Conservation (phyloP, 1,139 yeast genomes). For the Martiniozyma asiatica region DNA sequence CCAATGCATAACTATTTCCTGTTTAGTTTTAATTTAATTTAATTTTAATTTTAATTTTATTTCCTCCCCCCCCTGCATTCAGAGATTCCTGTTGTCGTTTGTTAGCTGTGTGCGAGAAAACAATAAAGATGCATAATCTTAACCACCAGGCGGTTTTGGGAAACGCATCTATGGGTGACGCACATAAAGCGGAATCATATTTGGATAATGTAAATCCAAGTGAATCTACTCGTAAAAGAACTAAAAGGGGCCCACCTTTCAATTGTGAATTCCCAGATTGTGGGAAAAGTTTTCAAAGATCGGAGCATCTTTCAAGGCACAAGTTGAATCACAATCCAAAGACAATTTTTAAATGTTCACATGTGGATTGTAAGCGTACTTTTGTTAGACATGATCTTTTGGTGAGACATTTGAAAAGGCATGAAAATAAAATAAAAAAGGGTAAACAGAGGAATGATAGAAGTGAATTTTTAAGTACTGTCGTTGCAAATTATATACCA, state of each 20-base stretch:
- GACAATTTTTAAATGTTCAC: constrained; percentile 34
- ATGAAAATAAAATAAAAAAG: constrained; percentile 19
- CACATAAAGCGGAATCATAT: too few relatives aligned
- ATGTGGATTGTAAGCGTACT: constrained; percentile 37
- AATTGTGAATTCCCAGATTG: constrained; percentile 22
- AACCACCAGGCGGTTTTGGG: too few relatives aligned
- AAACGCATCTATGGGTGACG: too few relatives aligned
- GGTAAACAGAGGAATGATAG: constrained; percentile 1
- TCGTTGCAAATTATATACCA: constrained; percentile 6
- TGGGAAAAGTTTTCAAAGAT: constrained; percentile 21
- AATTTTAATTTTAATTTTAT: too few relatives aligned
- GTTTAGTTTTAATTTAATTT: too few relatives aligned
- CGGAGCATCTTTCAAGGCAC: constrained; percentile 26
- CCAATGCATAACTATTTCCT: too few relatives aligned
- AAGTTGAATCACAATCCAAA: constrained; percentile 24
- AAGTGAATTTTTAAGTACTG: constrained; percentile 7
- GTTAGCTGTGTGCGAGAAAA: too few relatives aligned
- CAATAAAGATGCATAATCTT: too few relatives aligned
- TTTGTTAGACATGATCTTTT: constrained; percentile 49
- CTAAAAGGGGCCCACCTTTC: constrained; percentile 18
- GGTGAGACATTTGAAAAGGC: constrained; percentile 41
- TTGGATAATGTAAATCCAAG: too few relatives aligned
- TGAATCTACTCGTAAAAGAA: too few relatives aligned
- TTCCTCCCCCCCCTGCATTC: too few relatives aligned
- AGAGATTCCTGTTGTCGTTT: too few relatives aligned